Percentiles rank a stretch among this genome's conserved stretches.
Evolutionary conservation across 352 stramenopile species (phyloP).

Genomic region (Phytophthora nicotianae): DNA sequence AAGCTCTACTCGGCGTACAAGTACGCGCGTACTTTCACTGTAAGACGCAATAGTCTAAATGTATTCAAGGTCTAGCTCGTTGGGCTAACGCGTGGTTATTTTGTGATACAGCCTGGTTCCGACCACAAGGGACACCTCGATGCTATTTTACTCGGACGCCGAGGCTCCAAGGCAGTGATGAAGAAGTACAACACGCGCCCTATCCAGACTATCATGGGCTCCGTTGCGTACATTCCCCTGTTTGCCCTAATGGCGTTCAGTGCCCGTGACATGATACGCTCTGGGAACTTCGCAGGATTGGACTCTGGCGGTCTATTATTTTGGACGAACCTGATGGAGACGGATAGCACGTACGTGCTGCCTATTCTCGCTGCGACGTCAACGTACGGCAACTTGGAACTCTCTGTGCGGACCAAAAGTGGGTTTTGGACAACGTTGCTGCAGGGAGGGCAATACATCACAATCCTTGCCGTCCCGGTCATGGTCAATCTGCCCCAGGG

Average conservation of each 20-base stretch:
- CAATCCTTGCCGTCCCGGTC: slow-evolving; percentile 58
- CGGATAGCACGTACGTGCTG: slow-evolving; percentile 65
- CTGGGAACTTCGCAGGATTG: slow-evolving; percentile 62
- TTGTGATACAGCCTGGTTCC: slow-evolving; percentile 37
- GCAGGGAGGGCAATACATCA: slow-evolving; percentile 55
- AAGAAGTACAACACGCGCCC: slow-evolving; percentile 80
- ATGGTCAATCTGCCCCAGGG: slow-evolving; percentile 61
- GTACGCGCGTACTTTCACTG: slow-evolving; percentile 72
- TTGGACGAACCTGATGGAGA: slow-evolving; percentile 72
- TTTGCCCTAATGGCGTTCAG: slow-evolving; percentile 81
- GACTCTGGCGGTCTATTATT: slow-evolving; percentile 65
- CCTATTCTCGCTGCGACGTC: slow-evolving; percentile 56
- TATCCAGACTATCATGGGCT: slow-evolving; percentile 66
- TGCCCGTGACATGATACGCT: slow-evolving; percentile 78
- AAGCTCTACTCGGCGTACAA: slow-evolving; percentile 78
- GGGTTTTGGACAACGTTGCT: slow-evolving; percentile 50
- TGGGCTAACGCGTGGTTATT: slow-evolving; percentile 13
- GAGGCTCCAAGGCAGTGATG: slow-evolving; percentile 62
- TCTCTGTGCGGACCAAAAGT: slow-evolving; percentile 54
- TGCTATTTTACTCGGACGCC: slow-evolving; percentile 50
- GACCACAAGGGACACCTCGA: slow-evolving; percentile 56
- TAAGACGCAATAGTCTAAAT: slow-evolving; percentile 25
- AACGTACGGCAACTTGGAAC: slow-evolving; percentile 72
- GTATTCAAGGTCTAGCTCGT: slow-evolving; percentile 1
- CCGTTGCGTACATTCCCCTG: slow-evolving; percentile 70